phyloP scores from a whole-genome alignment of 371 early-diverging fungal species.

The Funneliformis caledonium region DNA sequence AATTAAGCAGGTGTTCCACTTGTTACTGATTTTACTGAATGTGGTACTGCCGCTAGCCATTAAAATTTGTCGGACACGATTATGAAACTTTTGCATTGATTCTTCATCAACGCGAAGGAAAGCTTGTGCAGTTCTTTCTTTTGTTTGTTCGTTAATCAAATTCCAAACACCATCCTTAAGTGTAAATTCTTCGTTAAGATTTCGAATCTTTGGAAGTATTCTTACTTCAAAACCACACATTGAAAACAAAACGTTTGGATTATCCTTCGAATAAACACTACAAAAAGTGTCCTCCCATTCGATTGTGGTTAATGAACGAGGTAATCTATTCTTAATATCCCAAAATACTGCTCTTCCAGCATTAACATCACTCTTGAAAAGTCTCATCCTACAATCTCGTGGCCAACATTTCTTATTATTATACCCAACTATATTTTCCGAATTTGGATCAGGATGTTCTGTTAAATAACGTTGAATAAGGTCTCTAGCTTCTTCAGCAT shows the following conservation, averaged over 20 bases:
- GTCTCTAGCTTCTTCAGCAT: constrained; percentile 92
- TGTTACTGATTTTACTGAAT: constrained; percentile 98
- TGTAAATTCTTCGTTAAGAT: constrained; percentile 85
- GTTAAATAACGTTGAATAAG: constrained; percentile 96
- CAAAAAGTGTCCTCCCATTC: constrained; percentile 98
- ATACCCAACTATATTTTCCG: constrained; percentile 98
- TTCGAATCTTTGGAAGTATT: constrained; percentile 89
- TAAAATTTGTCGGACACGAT: constrained; percentile 95
- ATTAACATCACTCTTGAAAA: constrained; percentile 98
- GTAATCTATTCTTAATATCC: constrained; percentile 98
- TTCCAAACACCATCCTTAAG: constrained; percentile 97
- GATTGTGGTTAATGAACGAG: constrained; percentile 94
- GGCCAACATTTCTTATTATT: constrained; percentile 98
- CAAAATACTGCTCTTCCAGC: constrained; percentile 96
- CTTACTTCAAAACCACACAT: constrained; percentile 89
- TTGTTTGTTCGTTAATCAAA: constrained; percentile 93
- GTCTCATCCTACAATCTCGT: constrained; percentile 97
- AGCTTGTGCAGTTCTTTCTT: constrained; percentile 97
- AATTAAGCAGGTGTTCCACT: constrained; percentile 95
- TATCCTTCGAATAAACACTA: constrained; percentile 95
- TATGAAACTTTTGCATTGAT: constrained; percentile 90
- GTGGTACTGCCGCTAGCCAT: constrained; percentile 98
- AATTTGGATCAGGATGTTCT: constrained; percentile 98
- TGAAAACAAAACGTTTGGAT: constrained; percentile 92
- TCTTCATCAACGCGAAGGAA: constrained; percentile 95